Evolutionary conservation across 1,284 basidiomycete species (phyloP), one percentile per base, ranked within the genome.

Genomic region (Boletellus deceptivus): DNA sequence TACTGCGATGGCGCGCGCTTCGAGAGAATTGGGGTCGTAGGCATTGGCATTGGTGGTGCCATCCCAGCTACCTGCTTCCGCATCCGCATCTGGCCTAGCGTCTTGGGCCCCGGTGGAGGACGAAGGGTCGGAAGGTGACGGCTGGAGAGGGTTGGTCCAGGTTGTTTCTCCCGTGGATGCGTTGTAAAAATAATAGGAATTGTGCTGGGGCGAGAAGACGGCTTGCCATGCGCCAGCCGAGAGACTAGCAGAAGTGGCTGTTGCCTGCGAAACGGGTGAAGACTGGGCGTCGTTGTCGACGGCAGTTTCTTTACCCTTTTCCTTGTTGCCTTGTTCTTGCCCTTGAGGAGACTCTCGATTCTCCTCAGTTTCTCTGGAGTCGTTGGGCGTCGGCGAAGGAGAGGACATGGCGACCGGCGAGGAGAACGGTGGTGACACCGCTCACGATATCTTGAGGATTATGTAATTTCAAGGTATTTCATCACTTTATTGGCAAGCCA

Each of bases 151-250:
- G 64, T 95, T 95, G 36, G 76, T 75, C 93, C 93, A 95, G 20
- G 93, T 94, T 33, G 91, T 93, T 71, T 93, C 84, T 53, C 86
- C 76, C 0, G 90, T 92, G 50, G 73, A 69, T 13, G 82, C 59
- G 71, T 94, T 94, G 80, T 82, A 91, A 73, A 94, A 94, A 71
- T 94, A 95, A 74, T 93, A 94, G 16, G 89, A 81, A 69, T 83
- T 88, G 72, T 90, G 83, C 53, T 85, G 77, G 0, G 89, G 81
- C 1, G 91, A 85, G 75, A 82, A 94, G 36, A 95, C 82, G 24
- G 92, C 91, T 69, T 93, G 91, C 92, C 92, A 94, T 56, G 77
- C 71, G 24, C 68, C 73, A 2, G 69, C 61, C 18, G 62, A 55
- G 25, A 66, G 49, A 34, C 27, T 33, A 36, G 49, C 16, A 39